Conservation (phyloP, 108 stramenopile species). For the Stephanodiscus triporus region DNA sequence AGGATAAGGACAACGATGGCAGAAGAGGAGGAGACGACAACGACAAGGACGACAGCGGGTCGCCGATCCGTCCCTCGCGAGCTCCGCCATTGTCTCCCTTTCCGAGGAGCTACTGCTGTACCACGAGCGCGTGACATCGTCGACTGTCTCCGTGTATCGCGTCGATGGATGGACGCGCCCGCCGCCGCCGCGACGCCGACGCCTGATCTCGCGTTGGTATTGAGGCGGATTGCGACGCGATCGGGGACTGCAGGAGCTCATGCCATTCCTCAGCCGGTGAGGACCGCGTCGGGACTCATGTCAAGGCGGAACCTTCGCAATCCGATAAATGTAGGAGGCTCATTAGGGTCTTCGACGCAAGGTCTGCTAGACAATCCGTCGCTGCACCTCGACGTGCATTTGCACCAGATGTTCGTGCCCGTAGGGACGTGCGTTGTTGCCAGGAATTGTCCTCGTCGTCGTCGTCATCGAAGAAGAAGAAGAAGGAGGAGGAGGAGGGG, state of each 20-base stretch:
- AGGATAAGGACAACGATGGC: slow-evolving; percentile 6
- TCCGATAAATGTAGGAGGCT: slow-evolving; percentile 69
- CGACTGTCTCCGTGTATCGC: slow-evolving; percentile 57
- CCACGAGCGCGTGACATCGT: slow-evolving; percentile 69
- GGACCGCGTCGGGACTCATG: slow-evolving; percentile 57
- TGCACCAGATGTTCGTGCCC: slow-evolving; percentile 83
- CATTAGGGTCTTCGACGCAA: slow-evolving; percentile 63
- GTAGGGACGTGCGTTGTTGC: slow-evolving; percentile 83
- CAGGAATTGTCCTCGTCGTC: slow-evolving; percentile 50
- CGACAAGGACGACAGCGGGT: neutral
- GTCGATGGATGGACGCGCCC: slow-evolving; percentile 16
- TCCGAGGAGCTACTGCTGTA: slow-evolving; percentile 86
- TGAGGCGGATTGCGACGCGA: slow-evolving; percentile 55
- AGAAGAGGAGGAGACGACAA: too few relatives aligned
- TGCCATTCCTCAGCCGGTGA: slow-evolving; percentile 78
- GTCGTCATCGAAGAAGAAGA: too few relatives aligned
- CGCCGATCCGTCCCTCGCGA: slow-evolving; percentile 63
- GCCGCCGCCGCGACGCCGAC: slow-evolving; percentile 23
- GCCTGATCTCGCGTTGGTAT: slow-evolving; percentile 15
- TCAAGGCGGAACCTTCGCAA: slow-evolving; percentile 59
- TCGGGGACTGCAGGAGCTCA: slow-evolving; percentile 79
- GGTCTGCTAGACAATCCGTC: slow-evolving; percentile 73
- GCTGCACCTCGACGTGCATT: slow-evolving; percentile 84
- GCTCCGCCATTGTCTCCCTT: slow-evolving; percentile 72
- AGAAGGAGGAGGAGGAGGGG: neutral